These are phyloP conservation scores for Fragaria vesca DNA, from an alignment of 306 rosid species.

Conservation along the genomic window DNA sequence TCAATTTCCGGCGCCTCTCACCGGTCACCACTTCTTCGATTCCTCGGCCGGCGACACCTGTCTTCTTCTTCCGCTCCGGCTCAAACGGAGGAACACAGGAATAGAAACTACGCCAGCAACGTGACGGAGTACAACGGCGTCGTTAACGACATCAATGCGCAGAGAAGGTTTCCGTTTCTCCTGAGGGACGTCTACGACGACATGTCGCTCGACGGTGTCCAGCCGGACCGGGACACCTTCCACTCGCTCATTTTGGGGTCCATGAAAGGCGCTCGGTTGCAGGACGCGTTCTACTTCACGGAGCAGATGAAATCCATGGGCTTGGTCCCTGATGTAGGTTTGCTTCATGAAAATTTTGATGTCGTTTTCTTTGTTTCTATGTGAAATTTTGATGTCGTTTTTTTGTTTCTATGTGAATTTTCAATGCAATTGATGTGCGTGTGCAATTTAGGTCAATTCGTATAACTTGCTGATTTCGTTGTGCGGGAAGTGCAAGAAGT, in stretches of 20 bases:
- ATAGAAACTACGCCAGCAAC: slow-evolving; percentile 77
- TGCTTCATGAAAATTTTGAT: not conserved
- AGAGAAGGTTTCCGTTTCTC: slow-evolving; percentile 61
- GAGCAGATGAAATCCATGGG: slow-evolving; percentile 90
- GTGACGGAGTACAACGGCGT: slow-evolving; percentile 82
- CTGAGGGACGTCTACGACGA: slow-evolving; percentile 81
- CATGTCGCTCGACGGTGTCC: slow-evolving; percentile 94
- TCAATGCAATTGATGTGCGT: not conserved
- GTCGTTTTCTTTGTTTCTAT: not conserved
- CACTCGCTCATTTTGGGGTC: slow-evolving; percentile 69
- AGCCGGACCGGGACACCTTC: slow-evolving; percentile 78
- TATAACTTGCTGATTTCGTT: slow-evolving; percentile 75
- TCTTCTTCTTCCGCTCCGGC: slow-evolving; percentile 28
- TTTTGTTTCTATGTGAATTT: not conserved
- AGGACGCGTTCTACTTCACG: slow-evolving; percentile 73
- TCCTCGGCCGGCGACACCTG: slow-evolving; percentile 49
- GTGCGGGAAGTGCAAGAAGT: slow-evolving; percentile 82
- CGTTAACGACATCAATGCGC: slow-evolving; percentile 52
- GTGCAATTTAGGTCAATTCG: slow-evolving; percentile 46
- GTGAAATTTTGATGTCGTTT: too few relatives aligned
- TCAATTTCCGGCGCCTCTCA: slow-evolving; percentile 42
- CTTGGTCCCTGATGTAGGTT: slow-evolving; percentile 77
- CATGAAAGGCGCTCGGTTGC: slow-evolving; percentile 71
- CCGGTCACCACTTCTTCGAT: slow-evolving; percentile 24
- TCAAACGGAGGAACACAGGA: slow-evolving; percentile 54